Conservation (phyloP, 305 asterid species). For the Fraxinus floribunda region DNA sequence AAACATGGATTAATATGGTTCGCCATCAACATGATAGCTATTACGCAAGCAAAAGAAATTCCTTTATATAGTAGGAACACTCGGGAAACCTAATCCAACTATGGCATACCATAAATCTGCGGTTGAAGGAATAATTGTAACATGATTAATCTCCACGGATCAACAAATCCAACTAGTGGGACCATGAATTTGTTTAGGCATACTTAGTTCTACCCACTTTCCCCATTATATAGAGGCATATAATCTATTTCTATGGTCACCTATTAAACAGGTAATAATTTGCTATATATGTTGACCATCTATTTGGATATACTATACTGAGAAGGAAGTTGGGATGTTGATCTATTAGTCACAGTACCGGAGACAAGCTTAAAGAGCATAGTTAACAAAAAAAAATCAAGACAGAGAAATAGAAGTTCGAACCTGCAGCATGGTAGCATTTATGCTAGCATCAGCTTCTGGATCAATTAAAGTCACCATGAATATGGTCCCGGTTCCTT, state of each 20-base stretch:
- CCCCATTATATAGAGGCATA: neutral
- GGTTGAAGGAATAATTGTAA: neutral
- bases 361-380: neutral
- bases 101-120: neutral
- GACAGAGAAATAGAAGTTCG: neutral
- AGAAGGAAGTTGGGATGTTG: neutral
- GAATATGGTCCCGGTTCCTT: slow-evolving; percentile 89
- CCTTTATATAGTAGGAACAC: neutral
- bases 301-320: neutral
- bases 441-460: slow-evolving; percentile 70
- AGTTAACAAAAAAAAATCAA: neutral
- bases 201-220: neutral
- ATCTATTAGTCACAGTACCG: neutral
- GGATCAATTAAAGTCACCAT: slow-evolving; percentile 69
- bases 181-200: neutral
- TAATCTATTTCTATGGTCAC: neutral
- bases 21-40: neutral
- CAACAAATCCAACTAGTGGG: neutral
- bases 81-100: neutral
- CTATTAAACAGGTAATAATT: neutral
- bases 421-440: slow-evolving; percentile 84
- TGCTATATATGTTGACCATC: neutral
- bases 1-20: neutral
- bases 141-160: neutral
- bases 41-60: neutral